A percentile compares a stretch with the other conserved stretches of the same genome.
These are phyloP conservation scores for Penicillium hesseltinei DNA, from an alignment of 2,329 filamentous ascomycete species.

Conservation along the genomic window DNA sequence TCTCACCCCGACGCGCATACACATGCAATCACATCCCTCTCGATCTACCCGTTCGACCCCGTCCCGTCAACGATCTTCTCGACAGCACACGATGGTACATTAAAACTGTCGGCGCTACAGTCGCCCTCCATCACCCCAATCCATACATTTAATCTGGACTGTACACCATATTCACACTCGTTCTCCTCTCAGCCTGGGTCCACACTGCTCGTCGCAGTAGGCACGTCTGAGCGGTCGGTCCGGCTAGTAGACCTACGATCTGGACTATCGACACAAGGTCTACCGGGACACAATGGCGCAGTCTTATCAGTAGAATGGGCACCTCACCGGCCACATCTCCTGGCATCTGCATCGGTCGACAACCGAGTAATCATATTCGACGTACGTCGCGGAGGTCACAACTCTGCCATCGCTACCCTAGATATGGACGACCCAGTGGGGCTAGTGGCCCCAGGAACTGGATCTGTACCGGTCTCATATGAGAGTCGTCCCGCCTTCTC, in stretches of 20 bases:
- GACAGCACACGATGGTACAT: conserved; percentile 47
- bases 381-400: conserved; percentile 66
- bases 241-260: conserved; percentile 84
- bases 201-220: conserved; percentile 78
- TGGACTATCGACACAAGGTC: conserved; percentile 69
- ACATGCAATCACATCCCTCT: conserved; percentile 47
- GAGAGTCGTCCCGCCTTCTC: conserved; percentile 43
- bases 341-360: conserved; percentile 82
- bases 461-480: conserved; percentile 29
- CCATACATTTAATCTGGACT: conserved; percentile 48
- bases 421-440: conserved; percentile 83
- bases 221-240: conserved; percentile 79
- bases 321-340: conserved; percentile 71
- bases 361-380: conserved; percentile 86
- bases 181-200: conserved; percentile 66
- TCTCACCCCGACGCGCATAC: conserved; percentile 43
- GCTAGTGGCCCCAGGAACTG: conserved; percentile 46
- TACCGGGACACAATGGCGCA: conserved; percentile 66
- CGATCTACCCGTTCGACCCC: conserved; percentile 50
- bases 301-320: conserved; percentile 76
- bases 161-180: conserved; percentile 61
- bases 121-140: conserved; percentile 42
- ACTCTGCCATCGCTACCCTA: conserved; percentile 71
- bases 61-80: conserved; percentile 47
- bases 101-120: conserved; percentile 46